Conservation (phyloP, 495 filamentous ascomycete genomes). For the Lasiosphaeria ovina region DNA sequence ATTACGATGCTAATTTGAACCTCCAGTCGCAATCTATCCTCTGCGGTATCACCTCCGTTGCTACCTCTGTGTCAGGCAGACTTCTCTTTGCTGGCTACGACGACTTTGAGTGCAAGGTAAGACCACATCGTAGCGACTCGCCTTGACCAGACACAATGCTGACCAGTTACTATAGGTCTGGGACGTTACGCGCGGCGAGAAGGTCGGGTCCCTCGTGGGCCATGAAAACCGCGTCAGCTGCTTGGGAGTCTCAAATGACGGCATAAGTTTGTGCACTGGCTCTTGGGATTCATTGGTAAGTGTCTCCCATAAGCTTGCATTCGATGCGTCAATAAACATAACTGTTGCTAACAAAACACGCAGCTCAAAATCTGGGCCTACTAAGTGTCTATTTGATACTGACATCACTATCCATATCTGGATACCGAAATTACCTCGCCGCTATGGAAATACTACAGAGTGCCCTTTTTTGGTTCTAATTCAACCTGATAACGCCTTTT, state of each 20-base stretch:
- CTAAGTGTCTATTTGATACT: conserved; percentile 31
- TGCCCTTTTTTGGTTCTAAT: conserved; percentile 40
- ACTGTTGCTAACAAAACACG: conserved; percentile 24
- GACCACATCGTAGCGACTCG: background rate
- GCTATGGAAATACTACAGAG: conserved; percentile 32
- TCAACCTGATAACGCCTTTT: conserved; percentile 43
- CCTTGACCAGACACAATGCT: conserved; percentile 6
- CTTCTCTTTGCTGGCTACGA: conserved; percentile 97
- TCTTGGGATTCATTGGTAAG: conserved; percentile 99
- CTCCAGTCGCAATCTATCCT: conserved; percentile 90
- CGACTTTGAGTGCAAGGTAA: conserved; percentile 99
- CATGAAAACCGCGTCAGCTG: conserved; percentile 99
- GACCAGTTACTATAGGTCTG: conserved; percentile 65
- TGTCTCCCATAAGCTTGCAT: conserved; percentile 12
- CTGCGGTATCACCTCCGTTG: conserved; percentile 97
- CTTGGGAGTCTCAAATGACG: conserved; percentile 96
- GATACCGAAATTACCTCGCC: conserved; percentile 32
- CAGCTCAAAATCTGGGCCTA: conserved; percentile 90
- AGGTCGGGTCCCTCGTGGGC: conserved; percentile 91
- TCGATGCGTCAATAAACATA: background rate
- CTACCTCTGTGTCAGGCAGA: conserved; percentile 94
- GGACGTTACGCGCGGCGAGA: conserved; percentile 95
- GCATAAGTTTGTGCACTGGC: conserved; percentile 97
- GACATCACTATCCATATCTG: conserved; percentile 25
- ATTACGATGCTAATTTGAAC: conserved; percentile 4